Evolutionary conservation across 2,329 filamentous ascomycete species (phyloP), one percentile per base, ranked within the genome.

Genomic region (Colletotrichum sp.): DNA sequence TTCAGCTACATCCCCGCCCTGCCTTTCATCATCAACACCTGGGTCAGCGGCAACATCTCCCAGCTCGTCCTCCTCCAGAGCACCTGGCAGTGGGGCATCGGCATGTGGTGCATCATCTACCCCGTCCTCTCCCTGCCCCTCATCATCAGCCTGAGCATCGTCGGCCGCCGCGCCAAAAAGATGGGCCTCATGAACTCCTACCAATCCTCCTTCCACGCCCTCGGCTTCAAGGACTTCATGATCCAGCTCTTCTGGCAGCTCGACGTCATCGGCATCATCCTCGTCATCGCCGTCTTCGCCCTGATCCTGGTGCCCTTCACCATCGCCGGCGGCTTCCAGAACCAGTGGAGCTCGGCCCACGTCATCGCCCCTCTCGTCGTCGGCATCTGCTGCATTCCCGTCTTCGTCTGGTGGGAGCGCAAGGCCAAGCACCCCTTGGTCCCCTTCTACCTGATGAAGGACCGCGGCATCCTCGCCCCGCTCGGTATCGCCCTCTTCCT

Each of bases 91-190:
- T 93, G 91, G 91, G 92, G 92, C 36, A 88, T 92, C 36, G 92
- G 91, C 79, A 93, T 93, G 91, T 93, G 90, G 86, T 87, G 85
- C 77, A 91, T 93, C 81, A 92, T 93, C 76, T 93, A 91, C 81
- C 88, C 91, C 5, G 87, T 90, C 27, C 73, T 71, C 61, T 84
- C 90, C 5, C 78, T 92, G 12, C 91, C 92, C 3, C 86, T 93
- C 64, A 85, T 93, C 79, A 77, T 87, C 52, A 88, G 88, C 8
- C 85, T 94, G 0, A 82, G 84, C 67, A 79, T 90, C 52, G 89
- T 91, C 16, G 85, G 86, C 13, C 86, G 84, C 19, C 89, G 91
- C 25, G 92, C 91, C 15, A 88, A 86, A 79, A 88, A 85, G 75
- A 80, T 83, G n/a, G 90, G 90, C 3, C 83, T 86, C 1, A 84